Conservation (phyloP, 805 yeast species). For the Kuraishia ogatae region DNA sequence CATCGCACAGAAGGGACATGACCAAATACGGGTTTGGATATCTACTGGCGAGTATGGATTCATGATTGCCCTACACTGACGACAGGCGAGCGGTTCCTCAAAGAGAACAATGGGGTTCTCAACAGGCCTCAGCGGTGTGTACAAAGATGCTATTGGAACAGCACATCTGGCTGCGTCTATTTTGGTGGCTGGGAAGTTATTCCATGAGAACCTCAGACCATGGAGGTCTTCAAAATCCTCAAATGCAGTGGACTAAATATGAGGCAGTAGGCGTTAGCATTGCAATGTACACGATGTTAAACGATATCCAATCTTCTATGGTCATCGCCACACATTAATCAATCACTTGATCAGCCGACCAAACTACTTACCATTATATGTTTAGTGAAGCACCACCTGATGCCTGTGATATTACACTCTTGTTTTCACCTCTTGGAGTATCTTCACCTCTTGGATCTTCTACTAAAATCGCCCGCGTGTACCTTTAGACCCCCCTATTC, state of each 20-base stretch:
- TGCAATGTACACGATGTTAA: background rate
- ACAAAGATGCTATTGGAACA: slow-evolving; percentile 48
- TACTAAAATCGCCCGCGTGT: too few species aligned
- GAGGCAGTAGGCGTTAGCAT: background rate
- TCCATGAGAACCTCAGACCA: slow-evolving; percentile 75
- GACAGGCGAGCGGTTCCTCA: slow-evolving; percentile 38
- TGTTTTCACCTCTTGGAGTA: too few species aligned
- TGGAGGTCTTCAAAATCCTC: slow-evolving; percentile 59
- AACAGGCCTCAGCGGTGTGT: slow-evolving; percentile 49
- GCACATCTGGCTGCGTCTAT: slow-evolving; percentile 41
- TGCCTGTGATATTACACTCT: too few species aligned
- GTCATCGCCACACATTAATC: background rate
- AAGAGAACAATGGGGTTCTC: slow-evolving; percentile 27
- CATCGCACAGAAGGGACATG: slow-evolving; percentile 47
- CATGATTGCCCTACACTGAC: slow-evolving; percentile 43
- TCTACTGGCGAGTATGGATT: slow-evolving; percentile 41
- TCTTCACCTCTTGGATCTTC: too few species aligned
- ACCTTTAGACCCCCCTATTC: too few species aligned
- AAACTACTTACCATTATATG: too few species aligned
- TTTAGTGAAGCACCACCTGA: too few species aligned
- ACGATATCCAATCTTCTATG: background rate
- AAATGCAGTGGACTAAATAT: slow-evolving; percentile 16
- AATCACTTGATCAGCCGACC: too few species aligned
- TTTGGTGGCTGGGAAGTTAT: slow-evolving; percentile 46
- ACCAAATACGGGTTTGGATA: slow-evolving; percentile 30